Evolutionary conservation across 768 basidiomycete genomes (phyloP).

Genomic region (Pleurotus giganteus): DNA sequence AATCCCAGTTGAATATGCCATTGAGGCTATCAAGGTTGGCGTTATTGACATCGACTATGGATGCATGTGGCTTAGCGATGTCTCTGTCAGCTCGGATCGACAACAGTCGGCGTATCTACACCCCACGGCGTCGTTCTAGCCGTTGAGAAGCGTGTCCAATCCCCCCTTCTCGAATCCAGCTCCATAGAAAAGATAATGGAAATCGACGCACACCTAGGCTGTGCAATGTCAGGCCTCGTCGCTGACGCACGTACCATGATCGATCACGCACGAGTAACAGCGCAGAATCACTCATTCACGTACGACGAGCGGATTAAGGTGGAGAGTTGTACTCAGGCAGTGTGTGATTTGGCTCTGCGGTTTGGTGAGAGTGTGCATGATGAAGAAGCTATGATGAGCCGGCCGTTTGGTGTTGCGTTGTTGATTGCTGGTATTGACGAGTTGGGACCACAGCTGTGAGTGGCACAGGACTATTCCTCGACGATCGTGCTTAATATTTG

Average conservation of each 20-base stretch:
- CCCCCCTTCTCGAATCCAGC: slow-evolving; percentile 89
- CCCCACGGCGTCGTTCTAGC: slow-evolving; percentile 88
- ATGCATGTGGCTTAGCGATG: slow-evolving; percentile 6
- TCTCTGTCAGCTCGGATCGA: slow-evolving; percentile 84
- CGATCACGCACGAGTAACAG: slow-evolving; percentile 97
- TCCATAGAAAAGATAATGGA: slow-evolving; percentile 99
- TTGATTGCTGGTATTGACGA: slow-evolving; percentile 98
- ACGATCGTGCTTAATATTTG: neutral
- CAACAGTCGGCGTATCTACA: slow-evolving; percentile 94
- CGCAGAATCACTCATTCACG: slow-evolving; percentile 93
- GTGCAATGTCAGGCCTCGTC: slow-evolving; percentile 96
- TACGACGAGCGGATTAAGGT: slow-evolving; percentile 97
- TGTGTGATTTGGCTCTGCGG: slow-evolving; percentile 93
- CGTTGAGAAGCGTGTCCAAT: slow-evolving; percentile 98
- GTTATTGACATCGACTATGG: neutral
- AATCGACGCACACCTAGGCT: slow-evolving; percentile 94
- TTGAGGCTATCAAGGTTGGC: slow-evolving; percentile 94
- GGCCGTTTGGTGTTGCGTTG: slow-evolving; percentile 97
- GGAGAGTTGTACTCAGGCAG: slow-evolving; percentile 96
- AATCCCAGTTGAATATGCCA: slow-evolving; percentile 91
- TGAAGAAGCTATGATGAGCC: slow-evolving; percentile 98
- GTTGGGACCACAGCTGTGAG: slow-evolving; percentile 91
- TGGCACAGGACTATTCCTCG: slow-evolving; percentile 18
- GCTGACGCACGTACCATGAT: slow-evolving; percentile 99
- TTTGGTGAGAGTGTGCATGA: slow-evolving; percentile 99